Evolutionary conservation across 805 yeast species (phyloP).

Genomic region (Dipodascus geniculatus): DNA sequence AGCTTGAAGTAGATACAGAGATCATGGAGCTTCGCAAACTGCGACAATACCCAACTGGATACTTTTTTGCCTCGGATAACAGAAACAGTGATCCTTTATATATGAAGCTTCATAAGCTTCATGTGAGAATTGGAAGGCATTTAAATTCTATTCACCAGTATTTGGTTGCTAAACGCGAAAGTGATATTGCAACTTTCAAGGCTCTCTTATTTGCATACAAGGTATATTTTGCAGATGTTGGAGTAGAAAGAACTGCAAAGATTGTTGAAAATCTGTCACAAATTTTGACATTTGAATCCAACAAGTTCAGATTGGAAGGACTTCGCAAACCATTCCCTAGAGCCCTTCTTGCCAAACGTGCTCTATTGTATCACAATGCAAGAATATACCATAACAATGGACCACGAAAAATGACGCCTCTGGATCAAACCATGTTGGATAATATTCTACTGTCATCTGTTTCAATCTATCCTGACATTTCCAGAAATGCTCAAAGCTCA

Average conservation of each 20-base stretch:
- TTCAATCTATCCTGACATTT: constrained; percentile 60
- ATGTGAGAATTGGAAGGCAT: constrained; percentile 48
- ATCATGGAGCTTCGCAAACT: constrained; percentile 33
- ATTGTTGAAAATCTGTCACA: constrained; percentile 42
- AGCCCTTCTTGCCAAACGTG: constrained; percentile 60
- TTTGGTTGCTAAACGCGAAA: constrained; percentile 39
- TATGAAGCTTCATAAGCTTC: constrained; percentile 43
- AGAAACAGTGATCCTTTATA: constrained; percentile 35
- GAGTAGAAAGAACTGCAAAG: constrained; percentile 53
- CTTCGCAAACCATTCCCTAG: constrained; percentile 64
- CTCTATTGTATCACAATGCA: constrained; percentile 62
- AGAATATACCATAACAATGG: constrained; percentile 64
- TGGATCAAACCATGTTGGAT: constrained; percentile 49
- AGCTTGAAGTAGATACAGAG: constrained; percentile 6
- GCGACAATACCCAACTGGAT: constrained; percentile 51
- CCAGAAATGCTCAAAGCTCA: constrained; percentile 56
- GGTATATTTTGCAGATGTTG: constrained; percentile 74
- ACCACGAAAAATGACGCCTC: constrained; percentile 52
- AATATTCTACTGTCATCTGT: constrained; percentile 56
- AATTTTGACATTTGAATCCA: constrained; percentile 43
- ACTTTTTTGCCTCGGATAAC: constrained; percentile 48
- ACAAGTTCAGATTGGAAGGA: constrained; percentile 52
- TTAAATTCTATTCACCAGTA: constrained; percentile 46
- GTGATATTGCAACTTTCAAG: constrained; percentile 52
- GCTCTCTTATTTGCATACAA: constrained; percentile 52